These are phyloP conservation scores for Bonia amplexicaulis DNA, from an alignment of 176 grass and related monocot genomes.

Conservation along the genomic window DNA sequence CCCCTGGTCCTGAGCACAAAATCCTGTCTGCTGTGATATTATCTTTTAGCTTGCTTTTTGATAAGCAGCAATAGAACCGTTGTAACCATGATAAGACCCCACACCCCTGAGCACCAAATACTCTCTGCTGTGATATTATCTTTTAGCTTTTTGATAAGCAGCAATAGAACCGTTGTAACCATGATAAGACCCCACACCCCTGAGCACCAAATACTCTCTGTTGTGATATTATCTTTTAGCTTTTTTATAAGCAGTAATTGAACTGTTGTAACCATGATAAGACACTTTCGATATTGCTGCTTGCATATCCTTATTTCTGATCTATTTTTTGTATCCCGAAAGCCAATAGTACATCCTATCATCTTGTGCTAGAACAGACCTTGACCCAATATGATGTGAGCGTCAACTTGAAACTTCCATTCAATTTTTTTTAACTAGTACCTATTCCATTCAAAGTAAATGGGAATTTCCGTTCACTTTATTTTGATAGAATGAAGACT, in stretches of 20 bases:
- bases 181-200: background rate
- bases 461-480: background rate
- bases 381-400: background rate
- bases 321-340: background rate
- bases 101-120: no score
- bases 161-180: background rate
- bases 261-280: background rate
- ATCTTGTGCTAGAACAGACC: constrained; percentile 8
- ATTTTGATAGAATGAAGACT: background rate
- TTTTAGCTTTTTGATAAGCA: background rate
- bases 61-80: background rate
- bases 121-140: background rate
- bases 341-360: background rate
- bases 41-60: background rate
- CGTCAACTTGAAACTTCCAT: background rate
- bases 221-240: background rate
- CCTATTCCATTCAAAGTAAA: background rate
- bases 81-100: background rate
- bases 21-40: background rate
- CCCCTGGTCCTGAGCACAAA: background rate
- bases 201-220: no score
- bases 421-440: background rate
- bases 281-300: background rate
- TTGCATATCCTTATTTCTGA: background rate
- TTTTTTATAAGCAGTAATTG: background rate